Evolutionary conservation across 768 basidiomycete genomes (phyloP), one percentile per base, ranked within the genome.

Genomic region (Pisolithus orientalis): DNA sequence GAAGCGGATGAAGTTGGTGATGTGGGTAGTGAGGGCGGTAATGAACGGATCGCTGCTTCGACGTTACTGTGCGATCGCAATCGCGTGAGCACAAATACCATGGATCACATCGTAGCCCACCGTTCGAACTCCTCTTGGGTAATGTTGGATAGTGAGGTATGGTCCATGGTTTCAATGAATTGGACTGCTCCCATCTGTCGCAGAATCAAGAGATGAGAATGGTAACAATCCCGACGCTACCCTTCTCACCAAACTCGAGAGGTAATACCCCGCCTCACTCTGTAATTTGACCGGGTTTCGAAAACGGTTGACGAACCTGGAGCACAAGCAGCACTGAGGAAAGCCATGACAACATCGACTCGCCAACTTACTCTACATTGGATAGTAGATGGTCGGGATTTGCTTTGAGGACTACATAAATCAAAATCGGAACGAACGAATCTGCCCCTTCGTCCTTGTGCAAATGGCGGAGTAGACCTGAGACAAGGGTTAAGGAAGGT

Each of bases 91-190:
- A 52, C 27, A 21, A 39, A 46, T 29, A 55, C 49, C 31, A 16
- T 34, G 11, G 25, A 4, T 5, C 2, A 14, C 16, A 21, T 11
- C n/a, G 32, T 57, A 45, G 57, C 73, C 39, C 62, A 87, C 85
- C 70, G 75, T 65, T 98, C 96, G 53, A 99, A 99, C 56, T 97
- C 92, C 42, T 88, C 87, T 65, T 93, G 89, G 1, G 89, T 82
- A 55, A 98, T 97, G 59, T 90, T 86, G n/a, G 93, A 95, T 40
- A 99, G 72, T 7, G 90, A 89, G 0, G 92, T 87, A 53, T 94
- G 90, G 65, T 98, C 96, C 91, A 99, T 94, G 0, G 93, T 90
- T 70, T 99, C 96, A 56, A 99, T 94, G 66, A 97, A 99, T 1
- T 91, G 90, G 34, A 98, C 90, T 2, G 96, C 93, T 4, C 93